Evolutionary conservation across 2,329 filamentous ascomycete species (phyloP).

Genomic region (Penicillium crustosum): DNA sequence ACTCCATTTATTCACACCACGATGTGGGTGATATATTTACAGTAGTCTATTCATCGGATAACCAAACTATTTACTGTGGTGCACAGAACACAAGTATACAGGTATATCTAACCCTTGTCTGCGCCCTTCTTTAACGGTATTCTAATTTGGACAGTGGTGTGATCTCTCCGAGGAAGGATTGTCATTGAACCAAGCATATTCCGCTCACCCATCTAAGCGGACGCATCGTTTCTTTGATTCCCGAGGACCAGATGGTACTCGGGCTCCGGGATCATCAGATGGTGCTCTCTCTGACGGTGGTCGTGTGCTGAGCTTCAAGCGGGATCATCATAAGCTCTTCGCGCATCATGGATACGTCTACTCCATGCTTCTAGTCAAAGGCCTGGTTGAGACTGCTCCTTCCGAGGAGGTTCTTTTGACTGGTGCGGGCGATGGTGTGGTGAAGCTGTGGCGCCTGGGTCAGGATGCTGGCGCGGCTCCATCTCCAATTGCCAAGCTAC

Average conservation of each 20-base stretch:
- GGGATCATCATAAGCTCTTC: conserved; percentile 78
- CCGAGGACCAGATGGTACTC: conserved; percentile 75
- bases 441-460: conserved; percentile 88
- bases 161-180: conserved; percentile 62
- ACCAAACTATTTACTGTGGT: conserved; percentile 84
- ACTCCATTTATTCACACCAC: conserved; percentile 89
- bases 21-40: conserved; percentile 96
- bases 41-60: conserved; percentile 77
- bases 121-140: not conserved
- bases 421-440: conserved; percentile 87
- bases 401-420: conserved; percentile 76
- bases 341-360: conserved; percentile 96
- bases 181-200: conserved; percentile 63
- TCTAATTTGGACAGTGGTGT: conserved; percentile 63
- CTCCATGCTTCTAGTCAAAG: conserved; percentile 84
- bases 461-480: conserved; percentile 61
- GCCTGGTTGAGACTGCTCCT: conserved; percentile 67
- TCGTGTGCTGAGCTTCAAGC: conserved; percentile 75
- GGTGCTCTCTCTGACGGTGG: conserved; percentile 56
- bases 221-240: conserved; percentile 94
- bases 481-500: conserved; percentile 65
- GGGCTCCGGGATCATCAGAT: conserved; percentile 67
- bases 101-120: conserved; percentile 32
- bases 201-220: conserved; percentile 70
- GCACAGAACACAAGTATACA: conserved; percentile 94